These are phyloP conservation scores for Parastagonospora avenae DNA, from an alignment of 2,329 filamentous ascomycete genomes.

Conservation along the genomic window DNA sequence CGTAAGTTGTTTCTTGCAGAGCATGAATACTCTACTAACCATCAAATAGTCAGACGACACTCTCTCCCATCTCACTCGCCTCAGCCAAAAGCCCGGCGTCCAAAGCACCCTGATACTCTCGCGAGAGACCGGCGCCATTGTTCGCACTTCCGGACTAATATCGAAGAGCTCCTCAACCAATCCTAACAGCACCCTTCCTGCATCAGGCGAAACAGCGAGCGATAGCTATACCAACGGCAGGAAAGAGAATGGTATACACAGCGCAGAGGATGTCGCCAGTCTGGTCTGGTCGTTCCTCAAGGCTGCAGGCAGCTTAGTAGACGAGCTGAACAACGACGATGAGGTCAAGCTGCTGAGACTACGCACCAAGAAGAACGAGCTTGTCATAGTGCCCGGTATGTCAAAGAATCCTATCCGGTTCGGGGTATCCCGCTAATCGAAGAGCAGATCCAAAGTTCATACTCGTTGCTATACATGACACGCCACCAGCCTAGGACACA, in stretches of 20 bases:
- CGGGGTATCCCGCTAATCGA: conserved; percentile 15
- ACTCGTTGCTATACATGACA: conserved; percentile 80
- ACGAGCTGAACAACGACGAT: conserved; percentile 76
- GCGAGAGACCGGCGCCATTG: conserved; percentile 71
- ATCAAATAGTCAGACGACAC: conserved; percentile 58
- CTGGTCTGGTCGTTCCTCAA: conserved; percentile 79
- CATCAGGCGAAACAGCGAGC: conserved; percentile 35
- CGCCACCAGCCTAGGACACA: conserved; percentile 64
- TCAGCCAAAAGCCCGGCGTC: conserved; percentile 79
- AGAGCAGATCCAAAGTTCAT: conserved; percentile 71
- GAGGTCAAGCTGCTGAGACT: conserved; percentile 77
- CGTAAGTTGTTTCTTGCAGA: conserved; percentile 16
- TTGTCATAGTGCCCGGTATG: conserved; percentile 75
- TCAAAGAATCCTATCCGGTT: background rate
- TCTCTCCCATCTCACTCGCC: conserved; percentile 67
- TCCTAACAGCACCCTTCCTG: conserved; percentile 45
- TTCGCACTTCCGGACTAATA: conserved; percentile 74
- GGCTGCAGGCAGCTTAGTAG: conserved; percentile 70
- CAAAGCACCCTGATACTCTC: conserved; percentile 79
- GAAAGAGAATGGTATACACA: conserved; percentile 58
- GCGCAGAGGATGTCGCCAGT: conserved; percentile 73
- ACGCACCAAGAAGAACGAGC: conserved; percentile 82
- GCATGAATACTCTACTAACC: conserved; percentile 1
- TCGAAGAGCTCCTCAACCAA: conserved; percentile 61
- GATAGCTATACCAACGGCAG: conserved; percentile 41